phyloP scores from a whole-genome alignment of 331 rosid genomes.

The Quercus phellos region DNA sequence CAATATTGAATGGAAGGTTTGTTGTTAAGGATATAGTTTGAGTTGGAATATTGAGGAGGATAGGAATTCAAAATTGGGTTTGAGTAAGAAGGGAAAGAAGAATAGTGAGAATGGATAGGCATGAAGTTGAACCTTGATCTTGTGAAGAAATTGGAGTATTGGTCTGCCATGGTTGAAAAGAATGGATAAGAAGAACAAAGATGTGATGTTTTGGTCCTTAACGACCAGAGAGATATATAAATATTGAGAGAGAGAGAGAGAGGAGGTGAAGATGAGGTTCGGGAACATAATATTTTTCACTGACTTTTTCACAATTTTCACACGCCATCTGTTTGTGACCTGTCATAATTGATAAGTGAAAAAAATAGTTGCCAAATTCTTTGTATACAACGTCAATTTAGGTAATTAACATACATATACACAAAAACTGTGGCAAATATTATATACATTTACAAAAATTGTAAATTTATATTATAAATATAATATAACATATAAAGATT shows the following conservation, averaged over 20 bases:
- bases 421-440: too few relatives aligned
- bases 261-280: neutral
- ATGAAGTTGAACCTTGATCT: constrained; percentile 54
- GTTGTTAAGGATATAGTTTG: constrained; percentile 5
- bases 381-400: too few relatives aligned
- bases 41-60: constrained; percentile 13
- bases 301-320: too few relatives aligned
- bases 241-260: neutral
- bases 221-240: constrained; percentile 9
- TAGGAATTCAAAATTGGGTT: constrained; percentile 6
- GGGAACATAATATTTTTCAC: too few relatives aligned
- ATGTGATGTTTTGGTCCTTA: constrained; percentile 8
- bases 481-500: too few relatives aligned
- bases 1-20: constrained; percentile 20
- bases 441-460: too few relatives aligned
- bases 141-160: constrained; percentile 45
- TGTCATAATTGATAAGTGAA: too few relatives aligned
- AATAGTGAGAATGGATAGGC: constrained; percentile 31
- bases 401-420: too few relatives aligned
- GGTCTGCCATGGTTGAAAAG: constrained; percentile 56
- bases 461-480: too few relatives aligned
- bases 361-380: too few relatives aligned
- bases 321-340: too few relatives aligned
- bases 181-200: neutral
- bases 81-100: constrained; percentile 10